Evolutionary conservation across 1,139 yeast genomes (phyloP).

Genomic region (Cylindricascospora bacillispora): DNA sequence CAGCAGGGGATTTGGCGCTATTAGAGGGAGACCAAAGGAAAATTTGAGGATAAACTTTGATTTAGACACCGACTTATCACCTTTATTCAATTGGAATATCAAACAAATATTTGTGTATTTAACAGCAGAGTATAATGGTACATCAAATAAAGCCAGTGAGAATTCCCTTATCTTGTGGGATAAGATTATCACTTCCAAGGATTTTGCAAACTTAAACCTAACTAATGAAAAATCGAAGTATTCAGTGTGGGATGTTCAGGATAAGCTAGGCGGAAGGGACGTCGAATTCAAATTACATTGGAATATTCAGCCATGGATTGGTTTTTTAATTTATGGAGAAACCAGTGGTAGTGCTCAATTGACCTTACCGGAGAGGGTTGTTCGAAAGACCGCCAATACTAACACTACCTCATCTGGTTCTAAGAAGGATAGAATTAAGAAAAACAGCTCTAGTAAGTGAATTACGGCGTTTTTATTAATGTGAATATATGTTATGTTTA

Average conservation of each 20-base stretch:
- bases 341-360: conserved; percentile 27
- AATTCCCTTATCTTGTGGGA: conserved; percentile 89
- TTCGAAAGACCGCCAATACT: too few species aligned
- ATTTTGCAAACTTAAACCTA: conserved; percentile 46
- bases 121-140: conserved; percentile 60
- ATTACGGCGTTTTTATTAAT: too few species aligned
- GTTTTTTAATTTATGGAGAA: conserved; percentile 63
- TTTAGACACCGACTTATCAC: conserved; percentile 52
- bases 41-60: conserved; percentile 65
- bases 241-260: conserved; percentile 78
- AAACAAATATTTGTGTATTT: conserved; percentile 85
- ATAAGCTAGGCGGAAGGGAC: conserved; percentile 50
- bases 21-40: conserved; percentile 61
- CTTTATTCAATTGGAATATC: conserved; percentile 92
- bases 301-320: conserved; percentile 88
- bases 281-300: conserved; percentile 68
- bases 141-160: conserved; percentile 29
- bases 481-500: too few species aligned
- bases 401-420: too few species aligned
- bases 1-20: conserved; percentile 65
- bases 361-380: not conserved
- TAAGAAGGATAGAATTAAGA: too few species aligned
- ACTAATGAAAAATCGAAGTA: conserved; percentile 54
- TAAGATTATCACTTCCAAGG: conserved; percentile 47
- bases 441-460: too few species aligned